phyloP scores from a whole-genome alignment of 345 rosid genomes.

The Camelina hispida region DNA sequence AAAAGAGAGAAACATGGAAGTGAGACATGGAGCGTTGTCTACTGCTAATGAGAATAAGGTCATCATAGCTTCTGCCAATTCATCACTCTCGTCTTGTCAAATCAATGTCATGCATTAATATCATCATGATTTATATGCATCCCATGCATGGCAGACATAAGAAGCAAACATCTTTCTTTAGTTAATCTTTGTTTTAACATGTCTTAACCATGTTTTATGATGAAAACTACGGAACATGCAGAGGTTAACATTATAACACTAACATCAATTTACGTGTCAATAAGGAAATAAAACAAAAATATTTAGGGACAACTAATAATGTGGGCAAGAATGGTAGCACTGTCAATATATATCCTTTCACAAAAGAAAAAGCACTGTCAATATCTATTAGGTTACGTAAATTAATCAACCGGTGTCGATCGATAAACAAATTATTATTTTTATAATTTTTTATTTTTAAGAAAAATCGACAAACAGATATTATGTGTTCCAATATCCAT shows the following conservation, averaged over 20 bases:
- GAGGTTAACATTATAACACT: not conserved
- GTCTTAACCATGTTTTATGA: conserved; percentile 33
- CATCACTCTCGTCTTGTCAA: conserved; percentile 37
- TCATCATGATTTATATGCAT: not conserved
- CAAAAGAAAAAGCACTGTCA: no score
- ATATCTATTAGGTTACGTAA: no score
- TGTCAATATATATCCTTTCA: not conserved
- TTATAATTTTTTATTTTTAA: no score
- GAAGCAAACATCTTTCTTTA: not conserved
- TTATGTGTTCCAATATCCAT: no score
- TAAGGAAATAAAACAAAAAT: not conserved
- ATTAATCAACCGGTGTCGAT: no score
- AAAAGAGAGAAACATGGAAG: conserved; percentile 42
- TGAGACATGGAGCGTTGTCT: conserved; percentile 44
- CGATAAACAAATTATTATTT: no score
- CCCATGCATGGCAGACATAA: conserved; percentile 33
- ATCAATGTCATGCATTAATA: conserved; percentile 31
- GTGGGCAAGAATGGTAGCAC: conserved; percentile 24
- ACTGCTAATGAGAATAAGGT: conserved; percentile 33
- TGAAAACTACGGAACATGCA: conserved; percentile 4
- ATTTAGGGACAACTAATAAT: conserved; percentile 7
- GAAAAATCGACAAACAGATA: no score
- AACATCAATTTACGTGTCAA: conserved; percentile 28
- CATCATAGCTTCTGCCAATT: conserved; percentile 39
- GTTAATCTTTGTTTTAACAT: conserved; percentile 20